Percentiles rank a stretch among this genome's conserved stretches.
These are phyloP conservation scores for Diplodia scrobiculata DNA, from an alignment of 2,329 filamentous ascomycete species.

Conservation along the genomic window DNA sequence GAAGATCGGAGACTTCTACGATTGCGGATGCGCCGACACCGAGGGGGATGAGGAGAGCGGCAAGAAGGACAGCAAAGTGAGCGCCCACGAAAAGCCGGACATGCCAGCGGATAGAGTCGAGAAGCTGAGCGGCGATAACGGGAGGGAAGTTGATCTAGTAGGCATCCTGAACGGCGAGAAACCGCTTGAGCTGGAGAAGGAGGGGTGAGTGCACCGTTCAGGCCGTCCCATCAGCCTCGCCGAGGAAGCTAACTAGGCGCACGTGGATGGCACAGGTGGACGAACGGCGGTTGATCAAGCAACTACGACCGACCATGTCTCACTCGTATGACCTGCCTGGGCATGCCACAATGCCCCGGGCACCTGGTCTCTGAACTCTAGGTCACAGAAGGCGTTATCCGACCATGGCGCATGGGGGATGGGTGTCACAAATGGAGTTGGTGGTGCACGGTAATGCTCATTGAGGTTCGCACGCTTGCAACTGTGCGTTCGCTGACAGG, in stretches of 20 bases:
- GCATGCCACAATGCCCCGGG: slow-evolving; percentile 1
- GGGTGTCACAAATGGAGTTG: slow-evolving; percentile 4
- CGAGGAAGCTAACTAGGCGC: slow-evolving; percentile 19
- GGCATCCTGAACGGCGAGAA: slow-evolving; percentile 25
- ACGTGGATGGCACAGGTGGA: slow-evolving; percentile 28
- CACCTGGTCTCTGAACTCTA: slow-evolving; percentile 9
- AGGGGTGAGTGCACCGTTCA: slow-evolving; percentile 32
- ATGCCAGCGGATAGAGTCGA: slow-evolving; percentile 38
- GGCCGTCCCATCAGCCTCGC: not conserved
- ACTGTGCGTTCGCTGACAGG: not conserved
- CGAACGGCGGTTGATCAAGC: slow-evolving; percentile 24
- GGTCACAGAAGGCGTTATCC: slow-evolving; percentile 15
- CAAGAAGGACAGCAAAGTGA: slow-evolving; percentile 28
- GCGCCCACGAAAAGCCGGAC: slow-evolving; percentile 33
- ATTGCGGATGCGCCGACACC: slow-evolving; percentile 65
- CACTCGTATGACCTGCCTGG: slow-evolving; percentile 23
- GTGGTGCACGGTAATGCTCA: slow-evolving; percentile 15
- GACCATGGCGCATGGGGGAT: slow-evolving; percentile 14
- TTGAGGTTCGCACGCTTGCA: not conserved
- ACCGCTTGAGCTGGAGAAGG: slow-evolving; percentile 32
- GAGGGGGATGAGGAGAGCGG: slow-evolving; percentile 34
- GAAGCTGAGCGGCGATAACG: slow-evolving; percentile 36
- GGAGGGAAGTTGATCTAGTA: slow-evolving; percentile 37
- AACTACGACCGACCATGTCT: slow-evolving; percentile 6
- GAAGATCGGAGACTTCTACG: slow-evolving; percentile 67